A percentile compares a stretch with the other conserved stretches of the same genome.
These are phyloP conservation scores for Dothistroma pini DNA, from an alignment of 2,329 filamentous ascomycete species.

Conservation along the genomic window DNA sequence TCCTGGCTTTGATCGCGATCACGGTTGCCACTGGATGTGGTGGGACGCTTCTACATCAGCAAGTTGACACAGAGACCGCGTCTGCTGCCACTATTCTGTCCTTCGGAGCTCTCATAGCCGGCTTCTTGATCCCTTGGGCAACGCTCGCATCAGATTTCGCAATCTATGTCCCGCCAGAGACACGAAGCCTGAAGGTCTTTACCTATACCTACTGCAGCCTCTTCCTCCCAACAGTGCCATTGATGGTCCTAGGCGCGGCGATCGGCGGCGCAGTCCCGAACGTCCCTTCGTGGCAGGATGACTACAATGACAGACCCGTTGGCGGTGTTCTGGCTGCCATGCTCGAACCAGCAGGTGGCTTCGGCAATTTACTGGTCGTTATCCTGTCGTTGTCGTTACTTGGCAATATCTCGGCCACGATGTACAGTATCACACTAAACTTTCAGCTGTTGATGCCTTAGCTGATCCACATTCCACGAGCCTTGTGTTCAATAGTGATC, in stretches of 20 bases:
- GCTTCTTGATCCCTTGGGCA: constrained; percentile 57
- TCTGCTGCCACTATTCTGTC: constrained; percentile 40
- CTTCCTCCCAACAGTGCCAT: constrained; percentile 34
- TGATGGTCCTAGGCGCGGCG: constrained; percentile 41
- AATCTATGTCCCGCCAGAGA: constrained; percentile 42
- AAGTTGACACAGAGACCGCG: constrained; percentile 43
- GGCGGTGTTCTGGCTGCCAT: constrained; percentile 41
- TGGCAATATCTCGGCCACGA: constrained; percentile 45
- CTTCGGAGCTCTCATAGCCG: constrained; percentile 60
- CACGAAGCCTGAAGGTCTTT: constrained; percentile 38
- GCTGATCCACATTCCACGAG: constrained; percentile 37
- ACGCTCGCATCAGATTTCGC: constrained; percentile 41
- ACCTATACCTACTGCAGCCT: constrained; percentile 38
- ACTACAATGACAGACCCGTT: constrained; percentile 37
- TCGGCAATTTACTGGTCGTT: constrained; percentile 44
- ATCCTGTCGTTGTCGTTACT: constrained; percentile 43
- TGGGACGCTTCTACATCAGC: constrained; percentile 41
- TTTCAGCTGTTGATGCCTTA: constrained; percentile 38
- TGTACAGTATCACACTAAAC: constrained; percentile 46
- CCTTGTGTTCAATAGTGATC: constrained; percentile 42
- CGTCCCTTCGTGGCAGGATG: constrained; percentile 31
- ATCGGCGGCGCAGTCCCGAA: constrained; percentile 38
- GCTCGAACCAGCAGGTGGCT: constrained; percentile 40
- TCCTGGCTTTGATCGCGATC: constrained; percentile 42
- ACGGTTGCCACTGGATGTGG: constrained; percentile 42